These are phyloP conservation scores for Dothideomycetes sp. DNA, from an alignment of 2,329 filamentous ascomycete species.

Conservation along the genomic window DNA sequence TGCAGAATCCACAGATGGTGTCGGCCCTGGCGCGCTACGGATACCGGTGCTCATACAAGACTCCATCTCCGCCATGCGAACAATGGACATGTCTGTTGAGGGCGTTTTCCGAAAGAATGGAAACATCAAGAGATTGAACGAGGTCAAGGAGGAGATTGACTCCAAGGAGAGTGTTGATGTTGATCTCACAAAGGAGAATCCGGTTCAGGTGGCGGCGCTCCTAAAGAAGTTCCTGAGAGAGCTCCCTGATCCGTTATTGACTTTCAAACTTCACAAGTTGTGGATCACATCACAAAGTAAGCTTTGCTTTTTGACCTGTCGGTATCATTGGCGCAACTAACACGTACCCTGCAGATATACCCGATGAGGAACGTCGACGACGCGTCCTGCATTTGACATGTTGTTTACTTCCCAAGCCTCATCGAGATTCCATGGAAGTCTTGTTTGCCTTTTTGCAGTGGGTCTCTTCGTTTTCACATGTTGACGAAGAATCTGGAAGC, in stretches of 20 bases:
- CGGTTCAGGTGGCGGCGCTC: constrained; percentile 86
- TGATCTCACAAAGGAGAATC: constrained; percentile 77
- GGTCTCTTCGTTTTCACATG: constrained; percentile 92
- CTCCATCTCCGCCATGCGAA: constrained; percentile 85
- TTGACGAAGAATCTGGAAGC: constrained; percentile 92
- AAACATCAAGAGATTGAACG: constrained; percentile 88
- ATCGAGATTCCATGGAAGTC: constrained; percentile 90
- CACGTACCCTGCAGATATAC: constrained; percentile 45
- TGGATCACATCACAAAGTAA: constrained; percentile 79
- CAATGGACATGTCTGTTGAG: constrained; percentile 98
- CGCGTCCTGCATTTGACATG: constrained; percentile 83
- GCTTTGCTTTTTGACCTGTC: constrained; percentile 15
- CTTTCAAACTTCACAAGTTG: constrained; percentile 83
- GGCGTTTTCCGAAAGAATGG: constrained; percentile 98
- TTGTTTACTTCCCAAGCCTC: constrained; percentile 82
- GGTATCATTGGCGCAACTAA: constrained; percentile 12
- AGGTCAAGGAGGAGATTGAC: constrained; percentile 78
- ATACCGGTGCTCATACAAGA: constrained; percentile 95
- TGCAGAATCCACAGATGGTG: constrained; percentile 93
- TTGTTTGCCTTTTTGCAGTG: constrained; percentile 94
- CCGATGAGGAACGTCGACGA: constrained; percentile 68
- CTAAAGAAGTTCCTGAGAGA: constrained; percentile 93
- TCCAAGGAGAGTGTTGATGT: constrained; percentile 73
- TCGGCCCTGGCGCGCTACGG: constrained; percentile 80
- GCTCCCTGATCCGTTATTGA: constrained; percentile 87